These are phyloP conservation scores for Andrographis paniculata DNA, from an alignment of 305 asterid genomes.

Conservation along the genomic window DNA sequence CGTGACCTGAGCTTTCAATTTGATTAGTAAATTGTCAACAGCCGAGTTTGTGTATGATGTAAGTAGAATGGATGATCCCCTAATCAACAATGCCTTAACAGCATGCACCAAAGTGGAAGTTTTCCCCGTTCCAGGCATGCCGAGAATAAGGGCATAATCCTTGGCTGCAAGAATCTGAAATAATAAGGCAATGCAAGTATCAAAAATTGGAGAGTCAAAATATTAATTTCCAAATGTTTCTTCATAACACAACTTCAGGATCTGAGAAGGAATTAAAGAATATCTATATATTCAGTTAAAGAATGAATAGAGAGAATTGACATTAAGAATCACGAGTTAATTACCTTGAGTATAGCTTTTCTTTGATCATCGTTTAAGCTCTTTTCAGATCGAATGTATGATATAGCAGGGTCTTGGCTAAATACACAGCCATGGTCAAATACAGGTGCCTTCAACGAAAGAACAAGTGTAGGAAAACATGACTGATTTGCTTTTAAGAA, in stretches of 20 bases:
- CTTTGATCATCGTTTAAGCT: slow-evolving; percentile 93
- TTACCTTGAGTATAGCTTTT: slow-evolving; percentile 87
- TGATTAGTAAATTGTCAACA: slow-evolving; percentile 86
- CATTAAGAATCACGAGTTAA: slow-evolving; percentile 12
- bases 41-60: slow-evolving; percentile 89
- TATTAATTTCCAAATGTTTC: slow-evolving; percentile 1
- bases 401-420: slow-evolving; percentile 95
- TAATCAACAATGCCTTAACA: slow-evolving; percentile 79
- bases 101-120: slow-evolving; percentile 97
- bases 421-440: slow-evolving; percentile 83
- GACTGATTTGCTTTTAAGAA: slow-evolving; percentile 14
- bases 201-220: slow-evolving; percentile 18
- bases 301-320: too few relatives aligned
- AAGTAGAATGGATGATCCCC: slow-evolving; percentile 82
- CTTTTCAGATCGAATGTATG: slow-evolving; percentile 72
- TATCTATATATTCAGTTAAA: too few relatives aligned
- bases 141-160: slow-evolving; percentile 88
- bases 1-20: slow-evolving; percentile 81
- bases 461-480: slow-evolving; percentile 13
- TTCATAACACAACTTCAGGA: slow-evolving; percentile 10
- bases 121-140: slow-evolving; percentile 99
- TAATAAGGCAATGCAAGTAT: slow-evolving; percentile 13
- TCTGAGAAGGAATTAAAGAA: too few relatives aligned
- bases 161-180: slow-evolving; percentile 85
- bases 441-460: slow-evolving; percentile 62